Percentiles rank a stretch among this genome's conserved stretches.
phyloP scores from a whole-genome alignment of 768 basidiomycete genomes.

The Asterophora lycoperdoides region DNA sequence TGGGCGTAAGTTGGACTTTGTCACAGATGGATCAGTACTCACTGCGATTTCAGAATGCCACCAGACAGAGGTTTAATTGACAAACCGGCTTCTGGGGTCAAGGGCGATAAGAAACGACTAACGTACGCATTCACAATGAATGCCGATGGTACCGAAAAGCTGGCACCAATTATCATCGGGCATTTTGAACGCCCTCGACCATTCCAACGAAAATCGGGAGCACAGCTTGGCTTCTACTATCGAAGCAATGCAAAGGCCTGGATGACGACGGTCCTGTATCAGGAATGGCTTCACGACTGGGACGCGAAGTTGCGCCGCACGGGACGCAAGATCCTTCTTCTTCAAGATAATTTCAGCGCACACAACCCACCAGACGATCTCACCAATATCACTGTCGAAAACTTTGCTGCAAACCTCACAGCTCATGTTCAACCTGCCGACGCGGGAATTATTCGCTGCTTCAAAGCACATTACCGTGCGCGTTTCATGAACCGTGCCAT shows the following conservation, averaged over 20 bases:
- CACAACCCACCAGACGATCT: slow-evolving; percentile 2
- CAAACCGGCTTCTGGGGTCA: slow-evolving; percentile 24
- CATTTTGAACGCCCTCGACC: slow-evolving; percentile 23
- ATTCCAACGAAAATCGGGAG: slow-evolving; percentile 26
- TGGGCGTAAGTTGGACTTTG: slow-evolving; percentile 15
- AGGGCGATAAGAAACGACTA: slow-evolving; percentile 28
- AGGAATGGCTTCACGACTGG: slow-evolving; percentile 30
- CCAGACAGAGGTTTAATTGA: slow-evolving; percentile 29
- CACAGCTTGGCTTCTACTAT: slow-evolving; percentile 32
- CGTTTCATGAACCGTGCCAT: slow-evolving; percentile 20
- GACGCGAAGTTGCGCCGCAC: slow-evolving; percentile 24
- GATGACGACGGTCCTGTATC: slow-evolving; percentile 33
- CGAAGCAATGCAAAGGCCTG: slow-evolving; percentile 34
- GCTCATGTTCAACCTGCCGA: slow-evolving; percentile 24
- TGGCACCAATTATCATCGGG: slow-evolving; percentile 17
- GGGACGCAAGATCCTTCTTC: background rate
- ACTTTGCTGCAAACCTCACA: slow-evolving; percentile 19
- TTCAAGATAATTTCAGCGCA: slow-evolving; percentile 3
- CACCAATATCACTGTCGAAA: slow-evolving; percentile 1
- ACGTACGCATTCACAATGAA: slow-evolving; percentile 31
- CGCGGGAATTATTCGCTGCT: background rate
- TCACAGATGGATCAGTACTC: too few species aligned
- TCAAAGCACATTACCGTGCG: slow-evolving; percentile 3
- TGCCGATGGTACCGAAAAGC: slow-evolving; percentile 30
- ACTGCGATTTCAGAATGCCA: slow-evolving; percentile 18